A percentile compares a stretch with the other conserved stretches of the same genome.
These are phyloP conservation scores for Sungouiella thailandica DNA, from an alignment of 805 yeast species.

Conservation along the genomic window DNA sequence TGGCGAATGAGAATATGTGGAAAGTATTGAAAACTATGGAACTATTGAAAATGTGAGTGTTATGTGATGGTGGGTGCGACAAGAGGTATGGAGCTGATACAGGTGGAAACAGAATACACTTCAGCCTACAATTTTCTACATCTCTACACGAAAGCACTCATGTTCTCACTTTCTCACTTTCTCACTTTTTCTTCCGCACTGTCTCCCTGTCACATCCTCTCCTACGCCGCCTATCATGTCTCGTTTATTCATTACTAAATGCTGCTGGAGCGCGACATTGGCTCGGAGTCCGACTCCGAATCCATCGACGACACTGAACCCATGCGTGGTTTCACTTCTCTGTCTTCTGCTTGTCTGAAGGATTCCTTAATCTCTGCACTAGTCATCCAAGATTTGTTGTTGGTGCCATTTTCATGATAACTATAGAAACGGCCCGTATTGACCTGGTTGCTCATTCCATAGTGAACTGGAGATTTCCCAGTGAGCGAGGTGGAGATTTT, in stretches of 20 bases:
- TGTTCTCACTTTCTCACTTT: no score
- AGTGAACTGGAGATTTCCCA: conserved; percentile 29
- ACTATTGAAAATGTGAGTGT: no score
- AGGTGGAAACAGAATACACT: no score
- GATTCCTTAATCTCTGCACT: conserved; percentile 5
- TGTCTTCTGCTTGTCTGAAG: conserved; percentile 1
- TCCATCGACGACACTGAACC: conserved; percentile 7
- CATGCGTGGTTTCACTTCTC: conserved; percentile 4
- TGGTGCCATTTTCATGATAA: conserved; percentile 31
- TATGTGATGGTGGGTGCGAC: no score
- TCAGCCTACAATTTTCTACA: no score
- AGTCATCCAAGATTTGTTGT: conserved; percentile 38
- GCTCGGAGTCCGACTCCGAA: conserved; percentile 5
- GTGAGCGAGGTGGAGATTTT: conserved; percentile 26
- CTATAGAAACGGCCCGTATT: conserved; percentile 35
- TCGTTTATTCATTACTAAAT: conserved; percentile 2
- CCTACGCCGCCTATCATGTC: no score
- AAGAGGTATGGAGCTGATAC: no score
- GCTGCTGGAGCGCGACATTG: conserved; percentile 6
- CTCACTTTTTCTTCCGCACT: no score
- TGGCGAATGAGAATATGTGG: no score
- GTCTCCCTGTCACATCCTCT: no score
- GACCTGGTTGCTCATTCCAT: conserved; percentile 29
- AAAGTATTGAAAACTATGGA: no score
- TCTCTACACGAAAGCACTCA: no score